Conservation (phyloP, 495 filamentous ascomycete genomes). For the Hypoxylon intermedium region DNA sequence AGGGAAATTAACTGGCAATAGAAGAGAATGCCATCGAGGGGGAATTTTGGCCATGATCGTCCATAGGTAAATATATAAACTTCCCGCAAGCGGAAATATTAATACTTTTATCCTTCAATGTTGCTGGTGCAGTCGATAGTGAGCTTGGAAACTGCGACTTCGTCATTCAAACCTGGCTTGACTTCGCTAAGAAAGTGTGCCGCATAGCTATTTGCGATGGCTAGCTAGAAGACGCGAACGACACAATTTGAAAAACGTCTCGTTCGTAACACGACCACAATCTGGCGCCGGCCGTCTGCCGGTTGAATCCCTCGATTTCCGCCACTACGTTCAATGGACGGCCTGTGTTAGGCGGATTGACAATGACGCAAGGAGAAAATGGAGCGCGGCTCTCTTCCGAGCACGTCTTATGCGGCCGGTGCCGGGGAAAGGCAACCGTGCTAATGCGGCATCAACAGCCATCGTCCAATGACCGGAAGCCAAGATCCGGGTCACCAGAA, state of each 20-base stretch:
- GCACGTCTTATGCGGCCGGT: constrained; percentile 1
- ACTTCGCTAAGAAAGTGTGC: no score
- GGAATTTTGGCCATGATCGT: no score
- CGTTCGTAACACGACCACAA: no score
- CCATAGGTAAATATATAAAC: no score
- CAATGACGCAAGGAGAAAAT: background rate
- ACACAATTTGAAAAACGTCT: no score
- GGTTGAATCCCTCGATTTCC: no score
- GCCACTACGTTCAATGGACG: background rate
- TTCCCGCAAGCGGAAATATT: background rate
- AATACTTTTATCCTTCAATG: background rate
- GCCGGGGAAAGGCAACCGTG: constrained; percentile 28
- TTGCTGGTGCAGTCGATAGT: background rate
- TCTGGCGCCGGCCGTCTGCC: no score
- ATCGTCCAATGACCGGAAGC: constrained; percentile 25
- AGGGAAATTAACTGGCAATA: background rate
- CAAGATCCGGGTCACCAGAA: constrained; percentile 28
- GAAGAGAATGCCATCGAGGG: background rate
- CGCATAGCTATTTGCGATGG: no score
- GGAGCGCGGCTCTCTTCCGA: constrained; percentile 17
- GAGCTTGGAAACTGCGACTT: background rate
- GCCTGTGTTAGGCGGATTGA: background rate
- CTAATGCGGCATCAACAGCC: constrained; percentile 25
- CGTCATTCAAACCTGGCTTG: background rate
- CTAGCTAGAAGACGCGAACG: no score